Conservation (phyloP, 1,284 basidiomycete genomes). For the Vanrija sp. region DNA sequence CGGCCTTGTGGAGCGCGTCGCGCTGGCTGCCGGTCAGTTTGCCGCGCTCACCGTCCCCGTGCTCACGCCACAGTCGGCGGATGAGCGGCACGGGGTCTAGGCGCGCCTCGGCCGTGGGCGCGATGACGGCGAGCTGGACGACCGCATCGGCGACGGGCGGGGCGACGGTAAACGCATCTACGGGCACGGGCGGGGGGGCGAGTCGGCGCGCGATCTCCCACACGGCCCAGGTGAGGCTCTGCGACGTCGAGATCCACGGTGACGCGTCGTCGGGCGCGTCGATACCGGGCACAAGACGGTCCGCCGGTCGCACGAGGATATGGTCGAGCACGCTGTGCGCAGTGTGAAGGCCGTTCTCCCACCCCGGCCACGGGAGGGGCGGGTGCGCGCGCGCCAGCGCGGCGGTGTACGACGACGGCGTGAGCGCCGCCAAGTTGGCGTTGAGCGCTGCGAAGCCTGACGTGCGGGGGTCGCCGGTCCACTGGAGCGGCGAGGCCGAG, state of each 20-base stretch:
- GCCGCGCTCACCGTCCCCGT: too few species aligned
- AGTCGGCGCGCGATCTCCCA: constrained; percentile 32
- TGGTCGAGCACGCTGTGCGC: constrained; percentile 33
- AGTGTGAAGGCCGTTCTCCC: constrained; percentile 12
- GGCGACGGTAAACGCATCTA: neutral
- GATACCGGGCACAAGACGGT: constrained; percentile 10
- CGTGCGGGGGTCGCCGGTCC: constrained; percentile 15
- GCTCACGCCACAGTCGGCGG: neutral
- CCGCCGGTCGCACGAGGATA: constrained; percentile 15
- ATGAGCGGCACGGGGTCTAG: constrained; percentile 4
- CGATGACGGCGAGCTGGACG: constrained; percentile 21
- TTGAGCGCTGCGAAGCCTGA: constrained; percentile 21
- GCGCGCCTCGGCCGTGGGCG: constrained; percentile 1
- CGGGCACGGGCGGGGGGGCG: neutral
- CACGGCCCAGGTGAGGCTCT: constrained; percentile 24
- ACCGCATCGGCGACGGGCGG: neutral
- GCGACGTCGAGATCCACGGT: constrained; percentile 27
- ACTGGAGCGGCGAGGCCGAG: constrained; percentile 19
- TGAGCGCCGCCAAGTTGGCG: constrained; percentile 4
- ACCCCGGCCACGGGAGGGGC: constrained; percentile 1
- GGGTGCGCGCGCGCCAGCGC: neutral
- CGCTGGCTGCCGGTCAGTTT: neutral
- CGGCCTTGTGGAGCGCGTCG: neutral
- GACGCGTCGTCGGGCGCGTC: constrained; percentile 23
- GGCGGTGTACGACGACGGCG: neutral